These are phyloP conservation scores for Vitis vinifera DNA, from an alignment of 164 flowering plant genomes.

Conservation along the genomic window DNA sequence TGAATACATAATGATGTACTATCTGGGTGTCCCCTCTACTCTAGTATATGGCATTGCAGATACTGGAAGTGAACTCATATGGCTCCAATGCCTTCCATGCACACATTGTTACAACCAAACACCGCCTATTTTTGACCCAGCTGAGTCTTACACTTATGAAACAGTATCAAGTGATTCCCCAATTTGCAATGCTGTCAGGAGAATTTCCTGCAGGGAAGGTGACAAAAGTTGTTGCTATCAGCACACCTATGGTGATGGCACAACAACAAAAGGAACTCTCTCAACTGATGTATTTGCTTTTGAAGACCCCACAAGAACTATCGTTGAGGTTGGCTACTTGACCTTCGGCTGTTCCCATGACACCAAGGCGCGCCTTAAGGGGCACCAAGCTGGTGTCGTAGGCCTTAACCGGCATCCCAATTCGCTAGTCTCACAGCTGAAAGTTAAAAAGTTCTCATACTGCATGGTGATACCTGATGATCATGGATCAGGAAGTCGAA, in stretches of 20 bases:
- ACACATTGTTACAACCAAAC: not conserved
- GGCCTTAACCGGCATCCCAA: not conserved
- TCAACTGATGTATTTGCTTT: not conserved
- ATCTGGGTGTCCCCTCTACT: not conserved
- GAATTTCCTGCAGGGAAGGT: not conserved
- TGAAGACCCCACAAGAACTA: not conserved
- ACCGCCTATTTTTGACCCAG: not conserved
- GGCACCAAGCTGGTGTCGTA: not conserved
- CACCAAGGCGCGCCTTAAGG: not conserved
- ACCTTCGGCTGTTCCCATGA: not conserved
- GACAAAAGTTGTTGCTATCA: not conserved
- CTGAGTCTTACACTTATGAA: not conserved
- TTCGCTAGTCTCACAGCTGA: not conserved
- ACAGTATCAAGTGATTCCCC: not conserved
- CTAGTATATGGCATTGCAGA: conserved; percentile 1
- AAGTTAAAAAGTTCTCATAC: not conserved
- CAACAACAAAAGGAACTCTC: not conserved
- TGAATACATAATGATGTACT: conserved; percentile 1
- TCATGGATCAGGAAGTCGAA: conserved; percentile 1
- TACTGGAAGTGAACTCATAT: not conserved
- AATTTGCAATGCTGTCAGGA: too few relatives aligned
- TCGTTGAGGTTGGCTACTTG: not conserved
- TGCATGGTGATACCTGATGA: conserved; percentile 1
- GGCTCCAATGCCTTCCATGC: conserved; percentile 3
- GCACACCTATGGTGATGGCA: not conserved